phyloP scores from a whole-genome alignment of 345 rosid species.

The Rhodamnia argentea region DNA sequence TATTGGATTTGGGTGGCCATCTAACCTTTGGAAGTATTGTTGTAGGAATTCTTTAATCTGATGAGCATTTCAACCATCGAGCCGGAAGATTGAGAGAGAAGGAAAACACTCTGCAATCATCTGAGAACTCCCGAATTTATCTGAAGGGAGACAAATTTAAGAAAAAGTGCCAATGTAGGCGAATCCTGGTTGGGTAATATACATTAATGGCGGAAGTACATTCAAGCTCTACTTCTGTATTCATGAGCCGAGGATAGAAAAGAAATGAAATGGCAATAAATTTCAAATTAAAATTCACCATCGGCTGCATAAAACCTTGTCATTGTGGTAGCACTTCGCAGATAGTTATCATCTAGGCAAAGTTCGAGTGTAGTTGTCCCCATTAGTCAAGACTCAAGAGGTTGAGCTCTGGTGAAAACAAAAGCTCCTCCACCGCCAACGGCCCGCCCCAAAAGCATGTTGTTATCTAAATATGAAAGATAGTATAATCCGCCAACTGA shows the following conservation, averaged over 20 bases:
- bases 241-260: not conserved
- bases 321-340: not conserved
- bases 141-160: not conserved
- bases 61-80: not conserved
- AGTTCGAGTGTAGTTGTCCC: not conserved
- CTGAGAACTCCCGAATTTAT: not conserved
- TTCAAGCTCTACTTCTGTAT: not conserved
- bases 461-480: slow-evolving; percentile 65
- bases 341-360: not conserved
- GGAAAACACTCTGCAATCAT: not conserved
- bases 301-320: not conserved
- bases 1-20: not conserved
- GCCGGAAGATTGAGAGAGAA: not conserved
- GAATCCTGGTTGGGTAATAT: not conserved
- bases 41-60: not conserved
- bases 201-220: not conserved
- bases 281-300: not conserved
- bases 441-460: slow-evolving; percentile 84
- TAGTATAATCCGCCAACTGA: slow-evolving; percentile 82
- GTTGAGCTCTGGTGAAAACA: slow-evolving; percentile 73
- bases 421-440: slow-evolving; percentile 96
- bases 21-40: not conserved
- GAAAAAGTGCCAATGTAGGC: not conserved
- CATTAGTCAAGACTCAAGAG: slow-evolving; percentile 25
- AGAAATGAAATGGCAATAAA: not conserved